Base-by-base conservation (phyloP, 768 basidiomycete genomes). In the Tricholoma bakamatsutake region DNA sequence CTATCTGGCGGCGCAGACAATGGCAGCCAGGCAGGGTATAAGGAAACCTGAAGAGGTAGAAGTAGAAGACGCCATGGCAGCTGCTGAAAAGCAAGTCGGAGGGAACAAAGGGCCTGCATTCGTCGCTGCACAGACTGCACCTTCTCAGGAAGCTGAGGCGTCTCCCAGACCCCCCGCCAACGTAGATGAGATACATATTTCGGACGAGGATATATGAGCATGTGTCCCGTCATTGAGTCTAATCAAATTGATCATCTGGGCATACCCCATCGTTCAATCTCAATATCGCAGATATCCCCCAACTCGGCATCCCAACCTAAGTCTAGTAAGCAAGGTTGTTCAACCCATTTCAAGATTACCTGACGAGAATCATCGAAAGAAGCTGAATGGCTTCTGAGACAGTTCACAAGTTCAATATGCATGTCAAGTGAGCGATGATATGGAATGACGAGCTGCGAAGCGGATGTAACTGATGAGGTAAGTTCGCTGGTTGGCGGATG, bases 11-110 rank as follows among this genome's bases (percentile, higher is more conserved):
- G 95, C 95, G 10, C 21, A 24, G 21, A 24, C 21, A 24, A 24
- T 24, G 21, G 85, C 86, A 2, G 83, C 87, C 21, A 76, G 80
- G 55, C 78, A 84, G 59, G 85, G 83, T 13, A 75, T 79, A 24
- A 74, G 74, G 56, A 74, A 74, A 50, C 64, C 73, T 13, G 75
- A 73, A 28, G 74, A 73, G 28, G 21, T 24, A 24, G 73, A 72
- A 40, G 74, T 73, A 45, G 69, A 66, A 55, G 94, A 97, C 68
- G 82, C 95, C 0, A 97, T 98, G 95, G 90, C 91, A 4, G 85
- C 86, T 33, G 87, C 84, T 18, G 90, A 92, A 63, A 81, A 78
- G 61, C 82, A 88, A 61, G 80, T 81, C 18, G 76, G 72, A 11
- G 78, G 71, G 2, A 67, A 68, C 1, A 84, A 77, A 59, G 86